Percentiles rank a stretch among this genome's conserved stretches.
These are phyloP conservation scores for Astrephomene gubernaculifera DNA, from an alignment of 139 green algal species.

Conservation along the genomic window DNA sequence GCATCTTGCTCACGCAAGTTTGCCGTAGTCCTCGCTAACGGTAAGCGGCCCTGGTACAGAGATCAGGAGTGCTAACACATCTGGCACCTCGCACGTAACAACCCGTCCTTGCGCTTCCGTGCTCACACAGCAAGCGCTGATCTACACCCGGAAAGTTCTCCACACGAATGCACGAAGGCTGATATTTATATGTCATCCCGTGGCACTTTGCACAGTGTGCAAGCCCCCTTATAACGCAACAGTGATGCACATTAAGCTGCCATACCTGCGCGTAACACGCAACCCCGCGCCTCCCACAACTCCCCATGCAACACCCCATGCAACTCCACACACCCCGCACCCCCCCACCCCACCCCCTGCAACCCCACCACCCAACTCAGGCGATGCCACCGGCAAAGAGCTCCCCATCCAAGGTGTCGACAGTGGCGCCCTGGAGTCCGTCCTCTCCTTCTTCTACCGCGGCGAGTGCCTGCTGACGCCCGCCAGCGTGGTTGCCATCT, in stretches of 20 bases:
- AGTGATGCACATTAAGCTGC: too few relatives aligned
- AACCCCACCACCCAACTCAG: conserved; percentile 15
- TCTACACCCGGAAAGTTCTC: too few relatives aligned
- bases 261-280: too few relatives aligned
- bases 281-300: too few relatives aligned
- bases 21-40: conserved; percentile 44
- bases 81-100: not conserved
- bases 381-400: conserved; percentile 51
- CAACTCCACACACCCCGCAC: not conserved
- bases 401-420: conserved; percentile 60
- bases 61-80: not conserved
- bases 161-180: too few relatives aligned
- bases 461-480: conserved; percentile 42
- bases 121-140: too few relatives aligned
- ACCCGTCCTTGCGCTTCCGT: too few relatives aligned
- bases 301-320: too few relatives aligned
- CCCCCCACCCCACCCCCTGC: too few relatives aligned
- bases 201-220: too few relatives aligned
- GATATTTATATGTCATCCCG: too few relatives aligned
- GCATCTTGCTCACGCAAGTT: conserved; percentile 43
- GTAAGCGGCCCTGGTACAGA: conserved; percentile 15
- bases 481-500: conserved; percentile 29
- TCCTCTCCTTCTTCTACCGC: conserved; percentile 57
- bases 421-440: conserved; percentile 42
- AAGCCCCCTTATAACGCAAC: too few relatives aligned